phyloP scores from a whole-genome alignment of 2,329 filamentous ascomycete genomes.

The Neoscytalidium dimidiatum region DNA sequence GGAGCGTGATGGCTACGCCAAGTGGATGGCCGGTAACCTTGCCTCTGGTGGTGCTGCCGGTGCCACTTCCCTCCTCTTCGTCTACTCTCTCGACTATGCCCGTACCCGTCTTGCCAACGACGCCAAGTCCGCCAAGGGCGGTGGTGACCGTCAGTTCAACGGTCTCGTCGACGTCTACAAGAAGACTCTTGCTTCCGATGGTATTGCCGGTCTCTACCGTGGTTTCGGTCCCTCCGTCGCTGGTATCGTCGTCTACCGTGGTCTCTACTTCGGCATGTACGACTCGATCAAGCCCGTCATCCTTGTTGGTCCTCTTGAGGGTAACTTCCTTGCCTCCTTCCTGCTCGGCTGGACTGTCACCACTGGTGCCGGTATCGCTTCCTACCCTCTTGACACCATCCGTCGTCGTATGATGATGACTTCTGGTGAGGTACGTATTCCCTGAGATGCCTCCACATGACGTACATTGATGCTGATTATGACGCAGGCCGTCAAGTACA shows the following conservation, averaged over 20 bases:
- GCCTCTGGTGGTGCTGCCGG: constrained; percentile 98
- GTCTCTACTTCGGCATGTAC: constrained; percentile 99
- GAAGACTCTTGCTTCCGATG: constrained; percentile 98
- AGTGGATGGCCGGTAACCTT: constrained; percentile 99
- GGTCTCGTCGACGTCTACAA: constrained; percentile 99
- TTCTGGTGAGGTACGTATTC: constrained; percentile 63
- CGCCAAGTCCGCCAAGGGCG: constrained; percentile 95
- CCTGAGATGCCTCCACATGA: not conserved
- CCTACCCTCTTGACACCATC: constrained; percentile 99
- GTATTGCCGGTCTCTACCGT: constrained; percentile 99
- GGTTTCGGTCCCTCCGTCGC: constrained; percentile 99
- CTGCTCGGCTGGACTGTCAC: constrained; percentile 97
- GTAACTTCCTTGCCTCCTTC: constrained; percentile 99
- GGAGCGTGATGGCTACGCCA: constrained; percentile 95
- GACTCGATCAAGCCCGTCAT: constrained; percentile 99
- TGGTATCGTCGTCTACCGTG: constrained; percentile 99
- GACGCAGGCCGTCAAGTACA: constrained; percentile 97
- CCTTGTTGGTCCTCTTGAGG: constrained; percentile 85
- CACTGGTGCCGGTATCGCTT: constrained; percentile 99
- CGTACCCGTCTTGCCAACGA: constrained; percentile 99
- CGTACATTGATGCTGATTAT: constrained; percentile 23
- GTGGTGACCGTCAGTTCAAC: constrained; percentile 99
- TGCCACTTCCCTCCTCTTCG: constrained; percentile 99
- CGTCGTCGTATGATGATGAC: constrained; percentile 99
- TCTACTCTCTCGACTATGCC: constrained; percentile 99